These are phyloP conservation scores for Leccinum incarnatum DNA, from an alignment of 768 basidiomycete genomes.

Conservation along the genomic window DNA sequence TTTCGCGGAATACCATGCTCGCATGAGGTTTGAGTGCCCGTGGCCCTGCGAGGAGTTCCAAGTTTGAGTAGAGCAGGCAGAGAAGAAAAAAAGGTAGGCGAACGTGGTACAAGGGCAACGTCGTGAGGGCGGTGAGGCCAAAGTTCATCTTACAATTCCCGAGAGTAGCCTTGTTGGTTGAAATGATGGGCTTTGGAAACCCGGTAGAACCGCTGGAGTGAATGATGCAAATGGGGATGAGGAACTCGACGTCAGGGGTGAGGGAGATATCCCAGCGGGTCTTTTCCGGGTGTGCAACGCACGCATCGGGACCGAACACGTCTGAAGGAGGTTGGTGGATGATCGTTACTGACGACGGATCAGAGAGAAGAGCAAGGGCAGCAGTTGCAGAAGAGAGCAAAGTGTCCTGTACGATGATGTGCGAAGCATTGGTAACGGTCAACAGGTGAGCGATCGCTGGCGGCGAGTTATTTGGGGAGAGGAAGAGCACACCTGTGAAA, in stretches of 20 bases:
- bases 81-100: background rate
- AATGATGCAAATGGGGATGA: conserved; percentile 21
- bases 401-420: conserved; percentile 23
- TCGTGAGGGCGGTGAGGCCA: conserved; percentile 19
- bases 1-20: conserved; percentile 42
- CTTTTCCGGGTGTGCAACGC: conserved; percentile 20
- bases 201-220: conserved; percentile 41
- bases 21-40: conserved; percentile 32
- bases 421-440: conserved; percentile 19
- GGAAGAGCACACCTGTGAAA: conserved; percentile 30
- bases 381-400: conserved; percentile 13
- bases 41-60: conserved; percentile 12
- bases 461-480: conserved; percentile 46
- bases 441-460: conserved; percentile 46
- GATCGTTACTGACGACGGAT: conserved; percentile 21
- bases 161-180: conserved; percentile 36
- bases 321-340: conserved; percentile 22
- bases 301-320: conserved; percentile 15
- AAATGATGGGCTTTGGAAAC: conserved; percentile 43
- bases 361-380: conserved; percentile 17
- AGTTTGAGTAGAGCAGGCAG: background rate
- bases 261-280: conserved; percentile 20
- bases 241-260: conserved; percentile 20
- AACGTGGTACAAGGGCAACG: conserved; percentile 35
- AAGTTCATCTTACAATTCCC: conserved; percentile 36